Evolutionary conservation across 176 grass and related monocot species (phyloP).

Genomic region (Musa beccarii): DNA sequence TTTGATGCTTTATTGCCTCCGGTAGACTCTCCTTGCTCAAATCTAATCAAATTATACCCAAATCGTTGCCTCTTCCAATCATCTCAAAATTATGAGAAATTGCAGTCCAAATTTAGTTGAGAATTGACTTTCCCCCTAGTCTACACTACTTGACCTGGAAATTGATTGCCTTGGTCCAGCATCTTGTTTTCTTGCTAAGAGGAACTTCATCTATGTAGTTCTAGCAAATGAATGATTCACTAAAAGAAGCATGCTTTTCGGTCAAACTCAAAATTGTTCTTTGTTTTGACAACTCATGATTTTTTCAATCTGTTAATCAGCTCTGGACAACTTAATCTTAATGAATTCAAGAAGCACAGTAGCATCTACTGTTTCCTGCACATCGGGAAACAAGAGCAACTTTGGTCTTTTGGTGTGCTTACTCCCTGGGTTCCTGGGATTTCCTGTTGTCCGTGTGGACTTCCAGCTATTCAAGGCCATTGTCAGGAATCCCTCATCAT

Average conservation of each 20-base stretch:
- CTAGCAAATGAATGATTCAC: not conserved
- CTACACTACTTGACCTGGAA: too few species aligned
- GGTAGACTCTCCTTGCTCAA: too few species aligned
- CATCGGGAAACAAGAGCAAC: slow-evolving; percentile 70
- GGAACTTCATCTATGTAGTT: not conserved
- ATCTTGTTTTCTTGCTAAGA: not conserved
- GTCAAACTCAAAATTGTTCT: not conserved
- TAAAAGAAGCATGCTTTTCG: not conserved
- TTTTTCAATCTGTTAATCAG: slow-evolving; percentile 32
- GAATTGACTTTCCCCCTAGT: too few species aligned
- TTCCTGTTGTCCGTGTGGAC: slow-evolving; percentile 50
- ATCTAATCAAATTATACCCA: too few species aligned
- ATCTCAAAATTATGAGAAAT: too few species aligned
- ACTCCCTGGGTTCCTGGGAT: slow-evolving; percentile 59
- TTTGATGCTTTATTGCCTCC: too few species aligned
- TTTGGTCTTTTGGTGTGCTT: slow-evolving; percentile 50
- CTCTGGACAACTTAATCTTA: slow-evolving; percentile 83
- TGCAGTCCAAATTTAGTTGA: too few species aligned
- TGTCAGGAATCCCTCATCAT: slow-evolving; percentile 88
- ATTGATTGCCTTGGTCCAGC: too few species aligned
- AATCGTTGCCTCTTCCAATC: too few species aligned
- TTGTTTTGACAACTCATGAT: not conserved
- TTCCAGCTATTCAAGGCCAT: slow-evolving; percentile 98
- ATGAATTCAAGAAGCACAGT: slow-evolving; percentile 89
- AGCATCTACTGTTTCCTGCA: slow-evolving; percentile 89